Evolutionary conservation across 73 alveolate species (phyloP).

Genomic region (Paramecium sonneborni): DNA sequence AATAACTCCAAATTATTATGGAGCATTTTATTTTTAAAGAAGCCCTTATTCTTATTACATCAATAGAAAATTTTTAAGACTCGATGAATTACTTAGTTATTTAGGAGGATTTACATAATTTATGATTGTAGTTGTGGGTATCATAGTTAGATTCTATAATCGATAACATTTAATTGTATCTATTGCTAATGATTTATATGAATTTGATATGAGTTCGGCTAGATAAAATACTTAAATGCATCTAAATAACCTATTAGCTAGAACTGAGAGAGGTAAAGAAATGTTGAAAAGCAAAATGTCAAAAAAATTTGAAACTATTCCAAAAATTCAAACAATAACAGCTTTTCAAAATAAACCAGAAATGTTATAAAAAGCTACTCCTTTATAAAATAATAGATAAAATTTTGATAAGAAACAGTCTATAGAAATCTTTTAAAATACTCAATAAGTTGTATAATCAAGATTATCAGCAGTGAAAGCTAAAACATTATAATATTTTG

Average conservation of each 20-base stretch:
- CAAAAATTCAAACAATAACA: not conserved
- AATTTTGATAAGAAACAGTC: not conserved
- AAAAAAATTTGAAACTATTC: not conserved
- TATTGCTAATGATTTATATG: conserved; percentile 29
- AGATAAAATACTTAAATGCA: not conserved
- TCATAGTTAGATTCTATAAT: not conserved
- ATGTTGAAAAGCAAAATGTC: not conserved
- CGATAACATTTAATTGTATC: not conserved
- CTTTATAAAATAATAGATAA: not conserved
- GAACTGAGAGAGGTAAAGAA: not conserved
- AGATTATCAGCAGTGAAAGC: not conserved
- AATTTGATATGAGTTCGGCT: not conserved
- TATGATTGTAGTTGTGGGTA: conserved; percentile 46
- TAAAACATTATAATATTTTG: not conserved
- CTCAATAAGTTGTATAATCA: not conserved
- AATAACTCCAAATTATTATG: not conserved
- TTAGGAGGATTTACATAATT: conserved; percentile 62
- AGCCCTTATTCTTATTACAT: conserved; percentile 29
- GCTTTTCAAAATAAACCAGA: not conserved
- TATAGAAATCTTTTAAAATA: not conserved
- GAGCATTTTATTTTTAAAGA: conserved; percentile 31
- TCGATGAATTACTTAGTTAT: conserved; percentile 22
- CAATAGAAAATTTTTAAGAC: not conserved
- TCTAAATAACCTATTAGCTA: not conserved
- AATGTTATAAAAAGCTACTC: not conserved